These are phyloP conservation scores for Prinsepia uniflora DNA, from an alignment of 306 rosid genomes.

Conservation along the genomic window DNA sequence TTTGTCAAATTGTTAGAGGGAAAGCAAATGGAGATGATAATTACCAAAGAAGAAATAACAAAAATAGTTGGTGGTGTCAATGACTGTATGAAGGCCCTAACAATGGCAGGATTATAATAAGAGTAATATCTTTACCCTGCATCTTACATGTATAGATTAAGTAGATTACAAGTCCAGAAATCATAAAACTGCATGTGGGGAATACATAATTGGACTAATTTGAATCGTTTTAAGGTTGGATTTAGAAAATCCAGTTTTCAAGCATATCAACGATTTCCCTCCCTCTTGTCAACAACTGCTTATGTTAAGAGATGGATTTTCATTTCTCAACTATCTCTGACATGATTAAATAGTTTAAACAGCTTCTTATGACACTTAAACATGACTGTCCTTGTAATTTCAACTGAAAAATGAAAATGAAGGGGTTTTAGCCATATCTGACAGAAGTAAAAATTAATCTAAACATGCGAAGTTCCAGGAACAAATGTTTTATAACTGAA, in stretches of 20 bases:
- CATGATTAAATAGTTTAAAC: background rate
- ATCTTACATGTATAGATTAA: background rate
- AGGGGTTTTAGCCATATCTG: background rate
- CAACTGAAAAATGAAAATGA: background rate
- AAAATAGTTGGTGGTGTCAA: slow-evolving; percentile 6
- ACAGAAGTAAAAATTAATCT: background rate
- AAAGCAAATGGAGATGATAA: background rate
- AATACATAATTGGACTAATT: background rate
- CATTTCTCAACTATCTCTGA: background rate
- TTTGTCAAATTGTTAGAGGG: background rate
- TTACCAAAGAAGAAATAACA: slow-evolving; percentile 14
- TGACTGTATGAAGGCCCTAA: slow-evolving; percentile 18
- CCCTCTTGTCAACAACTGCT: background rate
- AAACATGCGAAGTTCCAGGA: background rate
- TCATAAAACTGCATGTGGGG: background rate
- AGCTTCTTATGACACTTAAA: background rate
- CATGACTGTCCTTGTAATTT: background rate
- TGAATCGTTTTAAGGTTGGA: background rate
- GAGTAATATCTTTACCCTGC: background rate
- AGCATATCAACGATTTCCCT: background rate
- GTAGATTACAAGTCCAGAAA: background rate
- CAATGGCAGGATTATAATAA: slow-evolving; percentile 2
- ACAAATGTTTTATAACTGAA: background rate
- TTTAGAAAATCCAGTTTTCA: background rate
- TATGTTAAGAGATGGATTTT: background rate